A percentile compares a stretch with the other conserved stretches of the same genome.
Evolutionary conservation across 108 stramenopile genomes (phyloP).

Genomic region (Nannochloropsis oceanica): DNA sequence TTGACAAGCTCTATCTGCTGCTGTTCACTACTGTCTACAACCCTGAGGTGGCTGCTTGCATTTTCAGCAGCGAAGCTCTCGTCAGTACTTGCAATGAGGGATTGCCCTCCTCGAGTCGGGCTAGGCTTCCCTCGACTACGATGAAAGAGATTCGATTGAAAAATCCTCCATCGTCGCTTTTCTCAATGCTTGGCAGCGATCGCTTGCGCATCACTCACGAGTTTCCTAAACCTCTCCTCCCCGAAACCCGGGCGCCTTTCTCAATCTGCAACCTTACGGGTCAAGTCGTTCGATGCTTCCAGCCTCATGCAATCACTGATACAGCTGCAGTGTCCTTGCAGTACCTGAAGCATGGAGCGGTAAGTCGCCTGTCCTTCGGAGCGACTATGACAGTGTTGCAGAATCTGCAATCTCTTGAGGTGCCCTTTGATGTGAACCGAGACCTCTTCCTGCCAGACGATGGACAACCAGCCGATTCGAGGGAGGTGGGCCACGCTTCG

Average conservation of each 20-base stretch:
- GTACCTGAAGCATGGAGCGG: slow-evolving; percentile 58
- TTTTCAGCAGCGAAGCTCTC: background rate
- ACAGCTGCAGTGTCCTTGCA: slow-evolving; percentile 33
- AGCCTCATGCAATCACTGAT: slow-evolving; percentile 28
- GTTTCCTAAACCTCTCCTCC: slow-evolving; percentile 38
- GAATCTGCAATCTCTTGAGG: slow-evolving; percentile 62
- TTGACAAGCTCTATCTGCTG: background rate
- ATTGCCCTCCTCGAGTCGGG: background rate
- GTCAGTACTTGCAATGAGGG: background rate
- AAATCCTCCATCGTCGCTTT: background rate
- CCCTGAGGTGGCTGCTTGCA: background rate
- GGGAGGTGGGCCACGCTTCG: background rate
- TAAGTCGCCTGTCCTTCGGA: slow-evolving; percentile 54
- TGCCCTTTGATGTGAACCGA: slow-evolving; percentile 57
- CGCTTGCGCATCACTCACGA: slow-evolving; percentile 46
- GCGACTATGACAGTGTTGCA: slow-evolving; percentile 63
- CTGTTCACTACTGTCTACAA: background rate
- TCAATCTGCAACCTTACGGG: slow-evolving; percentile 70
- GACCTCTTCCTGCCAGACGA: slow-evolving; percentile 1
- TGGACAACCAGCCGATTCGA: background rate
- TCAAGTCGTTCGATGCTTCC: slow-evolving; percentile 62
- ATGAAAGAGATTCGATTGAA: background rate
- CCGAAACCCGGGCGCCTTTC: slow-evolving; percentile 63
- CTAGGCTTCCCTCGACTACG: background rate
- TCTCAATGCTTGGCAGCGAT: background rate